Conservation (phyloP, 2,329 filamentous ascomycete species). For the Colletotrichum paranaense region DNA sequence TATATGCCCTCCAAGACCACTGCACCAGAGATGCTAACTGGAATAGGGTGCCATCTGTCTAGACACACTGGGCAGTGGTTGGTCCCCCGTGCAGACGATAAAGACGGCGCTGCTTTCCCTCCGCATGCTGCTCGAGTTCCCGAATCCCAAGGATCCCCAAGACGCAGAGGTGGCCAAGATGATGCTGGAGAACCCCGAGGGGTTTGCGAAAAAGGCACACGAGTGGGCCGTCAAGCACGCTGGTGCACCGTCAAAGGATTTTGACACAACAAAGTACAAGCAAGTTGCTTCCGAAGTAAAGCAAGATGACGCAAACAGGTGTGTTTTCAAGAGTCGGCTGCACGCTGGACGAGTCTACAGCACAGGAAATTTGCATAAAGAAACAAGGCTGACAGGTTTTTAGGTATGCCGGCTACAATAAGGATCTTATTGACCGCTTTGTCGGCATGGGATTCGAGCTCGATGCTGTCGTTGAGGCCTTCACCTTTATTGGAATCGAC, state of each 20-base stretch:
- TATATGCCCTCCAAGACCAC: too few relatives aligned
- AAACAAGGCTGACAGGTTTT: conserved; percentile 5
- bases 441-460: conserved; percentile 92
- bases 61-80: conserved; percentile 88
- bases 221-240: conserved; percentile 92
- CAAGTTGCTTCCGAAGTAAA: conserved; percentile 64
- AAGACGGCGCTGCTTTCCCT: conserved; percentile 94
- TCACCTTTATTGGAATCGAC: conserved; percentile 84
- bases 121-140: conserved; percentile 90
- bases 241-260: conserved; percentile 70
- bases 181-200: conserved; percentile 81
- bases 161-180: conserved; percentile 95
- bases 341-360: not conserved
- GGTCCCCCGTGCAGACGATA: conserved; percentile 96
- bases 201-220: conserved; percentile 84
- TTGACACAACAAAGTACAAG: conserved; percentile 52
- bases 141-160: conserved; percentile 96
- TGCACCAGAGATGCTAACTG: not conserved
- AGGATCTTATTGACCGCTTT: conserved; percentile 84
- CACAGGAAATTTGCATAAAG: not conserved
- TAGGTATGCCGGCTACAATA: conserved; percentile 90
- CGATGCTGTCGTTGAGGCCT: conserved; percentile 86
- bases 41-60: conserved; percentile 92
- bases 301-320: conserved; percentile 64
- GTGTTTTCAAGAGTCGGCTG: conserved; percentile 14